Base-by-base conservation (phyloP, 78 protist species). In the Polysphondylium violaceum region DNA sequence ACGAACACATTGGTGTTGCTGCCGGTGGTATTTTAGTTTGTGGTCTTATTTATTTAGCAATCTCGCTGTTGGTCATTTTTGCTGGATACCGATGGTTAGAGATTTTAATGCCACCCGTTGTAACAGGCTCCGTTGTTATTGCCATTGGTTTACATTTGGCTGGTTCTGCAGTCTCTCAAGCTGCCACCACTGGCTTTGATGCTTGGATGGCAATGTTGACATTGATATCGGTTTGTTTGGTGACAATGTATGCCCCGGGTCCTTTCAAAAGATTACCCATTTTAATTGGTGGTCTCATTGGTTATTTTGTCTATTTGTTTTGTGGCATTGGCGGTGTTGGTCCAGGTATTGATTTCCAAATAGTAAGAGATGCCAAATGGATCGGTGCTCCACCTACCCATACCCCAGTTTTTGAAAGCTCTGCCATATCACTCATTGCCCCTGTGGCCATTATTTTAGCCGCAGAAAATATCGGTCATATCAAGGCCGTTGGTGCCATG, bases 391-490 rank as follows among this genome's bases (percentile, higher is more conserved):
- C 83, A 2, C 69, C 68, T n/a, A 74, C 68, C 12, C 40, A 4
- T 17, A 36, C 29, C 0, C 83, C 83, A 27, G 38, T 21, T 1
- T 74, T 74, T 40, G 68, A 56, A 14, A 27, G 68, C 9, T 16
- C 44, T 2, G 60, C 60, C 23, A 56, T 74, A 16, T 56, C 83
- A 8, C 11, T 74, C 43, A 74, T 74, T 56, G 83, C 83, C 33
- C 83, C 83, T 0, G 68, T 56, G 35, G 83, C 83, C 0, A 60
- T 74, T 5, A 74, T 74, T 56, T 38, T 74, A 25, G 68, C 68
- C 0, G 83, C 83, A 2, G 83, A 74, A 21, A 74, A 74, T 56
- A 74, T 74, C 14, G 83, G 83, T 56, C 83, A 74, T 40, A 29
- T 74, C 21, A 74, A 56, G 56, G 83, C 83, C 11, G 83, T 74